These are phyloP conservation scores for Teunomyces pallodes DNA, from an alignment of 805 yeast genomes.

Conservation along the genomic window DNA sequence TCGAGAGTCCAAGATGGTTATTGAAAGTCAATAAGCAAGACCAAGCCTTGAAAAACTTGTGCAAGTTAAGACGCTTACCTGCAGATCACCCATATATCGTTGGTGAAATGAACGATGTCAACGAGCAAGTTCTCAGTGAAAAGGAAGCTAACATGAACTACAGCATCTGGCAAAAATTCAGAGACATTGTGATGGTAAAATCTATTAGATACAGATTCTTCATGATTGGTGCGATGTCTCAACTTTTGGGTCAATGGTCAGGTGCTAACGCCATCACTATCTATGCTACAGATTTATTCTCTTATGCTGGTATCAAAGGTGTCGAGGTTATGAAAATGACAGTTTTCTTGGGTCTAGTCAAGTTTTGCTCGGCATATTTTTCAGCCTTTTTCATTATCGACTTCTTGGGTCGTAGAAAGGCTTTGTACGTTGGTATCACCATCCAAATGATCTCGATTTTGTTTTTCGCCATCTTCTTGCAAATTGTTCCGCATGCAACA, in stretches of 20 bases:
- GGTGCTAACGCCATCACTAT: conserved; percentile 57
- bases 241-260: conserved; percentile 57
- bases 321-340: conserved; percentile 45
- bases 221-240: conserved; percentile 39
- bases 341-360: conserved; percentile 53
- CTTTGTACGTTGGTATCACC: conserved; percentile 48
- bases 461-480: conserved; percentile 47
- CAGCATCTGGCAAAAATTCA: conserved; percentile 16
- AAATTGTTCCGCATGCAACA: conserved; percentile 44
- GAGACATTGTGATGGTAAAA: conserved; percentile 33
- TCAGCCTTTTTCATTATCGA: conserved; percentile 56
- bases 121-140: conserved; percentile 44
- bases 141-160: conserved; percentile 19
- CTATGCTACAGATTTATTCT: conserved; percentile 50
- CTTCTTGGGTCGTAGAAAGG: conserved; percentile 48
- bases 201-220: conserved; percentile 48
- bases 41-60: conserved; percentile 36
- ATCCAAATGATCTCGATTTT: conserved; percentile 43
- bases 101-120: conserved; percentile 50
- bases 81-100: conserved; percentile 48
- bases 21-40: conserved; percentile 42
- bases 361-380: conserved; percentile 47
- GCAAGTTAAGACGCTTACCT: conserved; percentile 44
- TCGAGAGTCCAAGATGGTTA: conserved; percentile 54
- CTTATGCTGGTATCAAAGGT: conserved; percentile 45